Conservation (phyloP, 2,329 filamentous ascomycete genomes). For the Fusarium verticillioides region DNA sequence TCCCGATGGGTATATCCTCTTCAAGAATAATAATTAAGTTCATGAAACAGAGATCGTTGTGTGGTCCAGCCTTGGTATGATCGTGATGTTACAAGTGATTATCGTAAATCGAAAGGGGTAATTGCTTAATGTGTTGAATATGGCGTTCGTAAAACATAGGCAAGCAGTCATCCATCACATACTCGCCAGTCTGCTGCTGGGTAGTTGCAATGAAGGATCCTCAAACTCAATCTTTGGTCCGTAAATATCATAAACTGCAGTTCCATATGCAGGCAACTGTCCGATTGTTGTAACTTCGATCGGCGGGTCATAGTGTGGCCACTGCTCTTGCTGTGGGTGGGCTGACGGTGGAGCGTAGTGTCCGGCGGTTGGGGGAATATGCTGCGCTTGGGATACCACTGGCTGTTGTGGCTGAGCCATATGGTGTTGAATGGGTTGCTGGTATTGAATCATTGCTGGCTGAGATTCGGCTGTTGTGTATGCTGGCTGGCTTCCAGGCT, state of each 20-base stretch:
- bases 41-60: conserved; percentile 34
- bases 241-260: conserved; percentile 65
- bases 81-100: conserved; percentile 41
- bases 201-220: conserved; percentile 68
- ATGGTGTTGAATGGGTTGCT: conserved; percentile 55
- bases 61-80: conserved; percentile 40
- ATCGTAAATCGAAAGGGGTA: conserved; percentile 24
- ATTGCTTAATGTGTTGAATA: conserved; percentile 10
- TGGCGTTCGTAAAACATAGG: conserved; percentile 30
- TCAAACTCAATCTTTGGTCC: conserved; percentile 67
- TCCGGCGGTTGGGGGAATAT: conserved; percentile 42
- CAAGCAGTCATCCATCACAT: conserved; percentile 53
- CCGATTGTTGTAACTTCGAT: conserved; percentile 68
- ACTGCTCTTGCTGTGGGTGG: conserved; percentile 60
- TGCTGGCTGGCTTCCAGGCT: conserved; percentile 58
- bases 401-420: conserved; percentile 49
- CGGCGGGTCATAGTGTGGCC: conserved; percentile 68
- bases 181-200: conserved; percentile 67
- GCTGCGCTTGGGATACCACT: conserved; percentile 51
- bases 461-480: conserved; percentile 62
- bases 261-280: conserved; percentile 61
- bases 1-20: conserved; percentile 48
- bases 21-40: conserved; percentile 38
- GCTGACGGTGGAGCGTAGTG: conserved; percentile 52
- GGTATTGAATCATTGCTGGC: conserved; percentile 56